phyloP scores from a whole-genome alignment of 176 grass and related monocot genomes.

The Aegilops sharonensis region DNA sequence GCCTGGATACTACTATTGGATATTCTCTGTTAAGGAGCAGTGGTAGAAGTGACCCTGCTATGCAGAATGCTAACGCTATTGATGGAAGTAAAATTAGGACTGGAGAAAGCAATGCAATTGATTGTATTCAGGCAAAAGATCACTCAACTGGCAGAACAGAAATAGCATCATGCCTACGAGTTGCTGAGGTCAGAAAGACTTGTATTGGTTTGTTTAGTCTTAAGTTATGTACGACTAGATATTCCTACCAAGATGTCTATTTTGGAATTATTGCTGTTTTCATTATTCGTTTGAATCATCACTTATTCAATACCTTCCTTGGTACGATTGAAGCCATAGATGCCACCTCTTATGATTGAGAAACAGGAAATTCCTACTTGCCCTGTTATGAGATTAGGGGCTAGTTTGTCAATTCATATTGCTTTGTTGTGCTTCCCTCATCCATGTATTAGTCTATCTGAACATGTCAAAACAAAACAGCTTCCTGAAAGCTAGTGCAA shows the following conservation, averaged over 20 bases:
- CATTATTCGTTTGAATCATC: neutral
- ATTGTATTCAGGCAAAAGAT: constrained; percentile 89
- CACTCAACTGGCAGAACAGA: constrained; percentile 75
- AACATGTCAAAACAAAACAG: neutral
- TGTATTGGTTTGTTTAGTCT: constrained; percentile 21
- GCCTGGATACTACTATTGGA: constrained; percentile 35
- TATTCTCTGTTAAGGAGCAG: constrained; percentile 69
- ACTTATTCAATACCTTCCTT: neutral
- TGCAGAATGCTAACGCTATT: constrained; percentile 50
- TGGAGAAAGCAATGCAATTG: constrained; percentile 62
- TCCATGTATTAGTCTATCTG: neutral
- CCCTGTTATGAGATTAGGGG: neutral
- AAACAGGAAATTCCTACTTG: neutral
- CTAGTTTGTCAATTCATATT: neutral
- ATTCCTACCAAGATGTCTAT: constrained; percentile 4
- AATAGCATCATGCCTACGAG: constrained; percentile 91
- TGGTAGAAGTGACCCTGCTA: constrained; percentile 47
- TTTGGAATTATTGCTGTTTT: neutral
- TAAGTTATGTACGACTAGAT: constrained; percentile 8
- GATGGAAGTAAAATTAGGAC: constrained; percentile 80
- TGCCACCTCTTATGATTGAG: neutral
- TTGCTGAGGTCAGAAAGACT: constrained; percentile 73
- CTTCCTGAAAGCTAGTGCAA: neutral
- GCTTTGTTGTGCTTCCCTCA: neutral
- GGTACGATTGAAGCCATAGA: neutral